Percentiles rank a stretch among this genome's conserved stretches.
phyloP scores from a whole-genome alignment of 257 asterid species.

The Rubia yunnanensis region DNA sequence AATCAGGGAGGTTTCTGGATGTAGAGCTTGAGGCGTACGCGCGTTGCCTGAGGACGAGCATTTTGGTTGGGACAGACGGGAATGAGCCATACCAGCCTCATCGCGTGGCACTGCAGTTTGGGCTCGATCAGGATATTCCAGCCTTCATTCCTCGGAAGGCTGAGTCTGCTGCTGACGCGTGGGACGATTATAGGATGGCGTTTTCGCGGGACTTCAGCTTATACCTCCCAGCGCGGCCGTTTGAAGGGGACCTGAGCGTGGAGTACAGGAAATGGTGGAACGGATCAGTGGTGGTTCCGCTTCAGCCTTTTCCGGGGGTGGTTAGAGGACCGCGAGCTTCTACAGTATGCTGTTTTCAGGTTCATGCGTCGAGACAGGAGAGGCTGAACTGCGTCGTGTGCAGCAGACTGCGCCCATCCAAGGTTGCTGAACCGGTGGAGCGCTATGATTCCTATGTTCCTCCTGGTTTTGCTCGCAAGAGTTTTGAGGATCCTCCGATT shows the following conservation, averaged over 20 bases:
- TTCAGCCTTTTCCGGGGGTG: slow-evolving; percentile 8
- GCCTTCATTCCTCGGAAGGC: slow-evolving; percentile 3
- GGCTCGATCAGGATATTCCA: slow-evolving; percentile 34
- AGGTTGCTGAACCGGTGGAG: too few species aligned
- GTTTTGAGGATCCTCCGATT: neutral
- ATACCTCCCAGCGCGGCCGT: slow-evolving; percentile 21
- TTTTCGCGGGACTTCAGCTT: neutral
- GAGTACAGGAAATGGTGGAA: slow-evolving; percentile 36
- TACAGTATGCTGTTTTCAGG: neutral
- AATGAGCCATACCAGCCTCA: slow-evolving; percentile 29
- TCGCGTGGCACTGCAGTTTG: slow-evolving; percentile 35
- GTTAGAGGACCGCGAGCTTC: neutral
- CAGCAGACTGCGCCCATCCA: neutral
- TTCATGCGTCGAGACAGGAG: neutral
- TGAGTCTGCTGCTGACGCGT: slow-evolving; percentile 4
- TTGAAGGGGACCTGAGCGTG: slow-evolving; percentile 20
- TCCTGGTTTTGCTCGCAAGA: slow-evolving; percentile 17
- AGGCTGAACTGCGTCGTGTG: neutral
- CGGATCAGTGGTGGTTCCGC: slow-evolving; percentile 10
- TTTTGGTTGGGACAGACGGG: slow-evolving; percentile 29
- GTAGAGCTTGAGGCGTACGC: slow-evolving; percentile 19
- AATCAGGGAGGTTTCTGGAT: neutral
- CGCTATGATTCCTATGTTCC: neutral
- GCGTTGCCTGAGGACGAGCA: slow-evolving; percentile 22
- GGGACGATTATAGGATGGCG: slow-evolving; percentile 15